Percentiles rank a stretch among this genome's conserved stretches.
Conservation (phyloP, 805 yeast genomes). For the Schizosaccharomyces osmophilus region DNA sequence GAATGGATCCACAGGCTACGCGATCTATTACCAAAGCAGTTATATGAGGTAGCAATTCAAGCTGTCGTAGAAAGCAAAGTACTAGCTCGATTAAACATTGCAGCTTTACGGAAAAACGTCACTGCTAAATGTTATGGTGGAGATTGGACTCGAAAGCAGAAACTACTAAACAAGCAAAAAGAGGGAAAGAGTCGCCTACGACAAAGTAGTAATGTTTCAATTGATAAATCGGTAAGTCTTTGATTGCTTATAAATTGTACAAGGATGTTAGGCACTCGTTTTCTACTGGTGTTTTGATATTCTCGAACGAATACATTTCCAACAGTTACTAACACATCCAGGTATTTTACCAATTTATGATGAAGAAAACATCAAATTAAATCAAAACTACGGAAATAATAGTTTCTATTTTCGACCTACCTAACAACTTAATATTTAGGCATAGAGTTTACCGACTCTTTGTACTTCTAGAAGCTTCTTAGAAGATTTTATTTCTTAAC, state of each 20-base stretch:
- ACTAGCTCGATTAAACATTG: slow-evolving; percentile 76
- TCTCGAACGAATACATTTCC: background rate
- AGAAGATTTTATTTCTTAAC: background rate
- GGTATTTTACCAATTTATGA: slow-evolving; percentile 9
- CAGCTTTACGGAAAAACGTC: slow-evolving; percentile 88
- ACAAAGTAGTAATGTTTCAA: slow-evolving; percentile 49
- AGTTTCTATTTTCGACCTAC: background rate
- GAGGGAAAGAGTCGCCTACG: slow-evolving; percentile 79
- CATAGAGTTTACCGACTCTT: background rate
- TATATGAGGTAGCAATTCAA: slow-evolving; percentile 80
- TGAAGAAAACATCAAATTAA: slow-evolving; percentile 4
- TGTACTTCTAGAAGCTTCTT: background rate
- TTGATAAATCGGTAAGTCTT: slow-evolving; percentile 12
- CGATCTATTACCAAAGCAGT: slow-evolving; percentile 53
- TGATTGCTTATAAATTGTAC: background rate
- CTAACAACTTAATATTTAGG: background rate
- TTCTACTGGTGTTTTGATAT: background rate
- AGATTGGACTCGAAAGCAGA: slow-evolving; percentile 73
- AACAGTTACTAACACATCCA: slow-evolving; percentile 4
- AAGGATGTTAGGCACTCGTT: background rate
- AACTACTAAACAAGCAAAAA: slow-evolving; percentile 65
- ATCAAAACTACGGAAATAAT: background rate
- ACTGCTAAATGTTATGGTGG: slow-evolving; percentile 80
- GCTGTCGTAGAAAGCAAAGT: slow-evolving; percentile 61
- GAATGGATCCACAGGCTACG: slow-evolving; percentile 69